Evolutionary conservation across 108 stramenopile species (phyloP).

Genomic region (Nitzschia palea): DNA sequence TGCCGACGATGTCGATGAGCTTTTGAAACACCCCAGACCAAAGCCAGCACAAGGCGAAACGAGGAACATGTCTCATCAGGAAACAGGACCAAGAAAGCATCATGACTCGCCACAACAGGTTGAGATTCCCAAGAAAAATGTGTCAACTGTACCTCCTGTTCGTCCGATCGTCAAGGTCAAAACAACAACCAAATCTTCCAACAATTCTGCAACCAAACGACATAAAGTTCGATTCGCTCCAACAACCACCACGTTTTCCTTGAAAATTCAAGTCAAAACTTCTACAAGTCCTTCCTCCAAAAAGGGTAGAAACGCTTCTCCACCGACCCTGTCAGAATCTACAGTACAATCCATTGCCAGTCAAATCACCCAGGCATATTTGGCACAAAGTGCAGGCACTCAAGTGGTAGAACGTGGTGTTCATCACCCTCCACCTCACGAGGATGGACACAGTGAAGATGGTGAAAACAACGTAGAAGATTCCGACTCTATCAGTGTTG

Average conservation of each 20-base stretch:
- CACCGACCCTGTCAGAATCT: conserved; percentile 25
- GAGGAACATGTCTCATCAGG: too few relatives aligned
- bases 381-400: conserved; percentile 1
- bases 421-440: not conserved
- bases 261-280: conserved; percentile 30
- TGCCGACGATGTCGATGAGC: too few relatives aligned
- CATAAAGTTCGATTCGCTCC: conserved; percentile 20
- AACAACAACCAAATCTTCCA: not conserved
- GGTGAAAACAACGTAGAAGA: not conserved
- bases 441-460: not conserved
- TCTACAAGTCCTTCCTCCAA: conserved; percentile 1
- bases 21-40: too few relatives aligned
- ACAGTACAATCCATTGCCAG: conserved; percentile 32
- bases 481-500: not conserved
- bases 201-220: not conserved
- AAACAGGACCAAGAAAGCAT: too few relatives aligned
- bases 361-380: conserved; percentile 29
- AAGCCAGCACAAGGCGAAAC: too few relatives aligned
- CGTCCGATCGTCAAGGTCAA: not conserved
- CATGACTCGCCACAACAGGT: too few relatives aligned
- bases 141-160: too few relatives aligned
- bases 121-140: too few relatives aligned
- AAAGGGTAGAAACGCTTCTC: not conserved
- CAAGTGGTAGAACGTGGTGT: not conserved
- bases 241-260: conserved; percentile 34